phyloP scores from a whole-genome alignment of 208 protist species.

The Trichomonas tenax region DNA sequence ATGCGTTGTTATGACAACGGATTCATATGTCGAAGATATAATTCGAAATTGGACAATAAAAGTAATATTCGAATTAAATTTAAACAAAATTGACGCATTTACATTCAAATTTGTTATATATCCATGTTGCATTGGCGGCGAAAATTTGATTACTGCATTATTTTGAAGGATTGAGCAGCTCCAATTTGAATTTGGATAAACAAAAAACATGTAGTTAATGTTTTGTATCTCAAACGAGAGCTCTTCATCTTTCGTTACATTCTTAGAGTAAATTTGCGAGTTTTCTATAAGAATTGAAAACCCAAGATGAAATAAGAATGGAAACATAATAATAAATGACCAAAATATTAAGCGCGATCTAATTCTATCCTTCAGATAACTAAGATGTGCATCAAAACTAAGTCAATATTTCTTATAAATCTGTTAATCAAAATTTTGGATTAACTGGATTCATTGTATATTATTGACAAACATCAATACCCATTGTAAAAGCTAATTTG shows the following conservation, averaged over 20 bases:
- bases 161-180: not conserved
- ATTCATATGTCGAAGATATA: not conserved
- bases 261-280: not conserved
- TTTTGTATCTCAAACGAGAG: not conserved
- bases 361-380: no score
- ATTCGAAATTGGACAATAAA: not conserved
- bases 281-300: not conserved
- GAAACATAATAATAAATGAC: not conserved
- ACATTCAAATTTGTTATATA: not conserved
- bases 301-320: not conserved
- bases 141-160: not conserved
- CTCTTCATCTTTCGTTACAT: not conserved
- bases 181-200: not conserved
- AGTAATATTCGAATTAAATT: not conserved
- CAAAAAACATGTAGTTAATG: not conserved
- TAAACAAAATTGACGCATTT: not conserved
- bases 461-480: no score
- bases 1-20: not conserved
- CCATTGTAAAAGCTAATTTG: no score
- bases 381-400: no score
- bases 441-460: no score
- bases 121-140: not conserved
- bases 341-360: no score
- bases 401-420: no score
- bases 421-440: no score